Evolutionary conservation across 2,329 filamentous ascomycete species (phyloP), one percentile per base, ranked within the genome.

Genomic region (Alternaria metachromatica): DNA sequence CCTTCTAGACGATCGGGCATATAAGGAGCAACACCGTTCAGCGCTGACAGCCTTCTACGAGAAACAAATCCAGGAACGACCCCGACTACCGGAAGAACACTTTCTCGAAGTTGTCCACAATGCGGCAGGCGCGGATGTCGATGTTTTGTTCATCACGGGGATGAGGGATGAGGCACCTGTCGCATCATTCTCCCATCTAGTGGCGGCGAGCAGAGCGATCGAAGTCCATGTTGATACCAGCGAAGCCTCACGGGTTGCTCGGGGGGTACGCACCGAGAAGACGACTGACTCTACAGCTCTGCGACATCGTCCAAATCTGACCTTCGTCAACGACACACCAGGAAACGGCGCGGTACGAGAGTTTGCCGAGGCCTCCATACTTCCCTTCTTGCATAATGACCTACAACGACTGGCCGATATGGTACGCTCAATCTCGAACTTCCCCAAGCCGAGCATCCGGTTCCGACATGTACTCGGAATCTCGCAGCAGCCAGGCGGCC

Each of bases 91-190:
- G 65, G 76, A 86, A 66, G 82, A 87, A 46, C 63, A 70, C 21
- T 70, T 70, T 18, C 23, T 60, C 44, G 62, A 80, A 23, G 75
- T 84, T 3, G 84, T 89, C 3, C 18, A 78, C 33, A 60, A 65
- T 12, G 80, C 81, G 6, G 65, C 11, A 54, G 4, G n/a, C 7
- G n/a, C 21, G 2, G 53, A 69, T 59, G 78, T 82, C 3, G 85
- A 89, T 60, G 86, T 89, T 51, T 76, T 90, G 46, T 61, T 90
- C 0, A 85, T 91, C 66, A 90, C 88, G 0, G 88, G 88, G 0
- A 86, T 90, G 85, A 85, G 87, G 80, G 88, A 91, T 53, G 78
- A 86, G 51, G 84, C 87, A 6, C 88, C 88, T 0, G 81, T 89
- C 11, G 79, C 85, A 64, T 45, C 65, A 12, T 84, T 88, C 0